Evolutionary conservation across 2,329 filamentous ascomycete species (phyloP).

Genomic region (Furcasterigmium furcatum): DNA sequence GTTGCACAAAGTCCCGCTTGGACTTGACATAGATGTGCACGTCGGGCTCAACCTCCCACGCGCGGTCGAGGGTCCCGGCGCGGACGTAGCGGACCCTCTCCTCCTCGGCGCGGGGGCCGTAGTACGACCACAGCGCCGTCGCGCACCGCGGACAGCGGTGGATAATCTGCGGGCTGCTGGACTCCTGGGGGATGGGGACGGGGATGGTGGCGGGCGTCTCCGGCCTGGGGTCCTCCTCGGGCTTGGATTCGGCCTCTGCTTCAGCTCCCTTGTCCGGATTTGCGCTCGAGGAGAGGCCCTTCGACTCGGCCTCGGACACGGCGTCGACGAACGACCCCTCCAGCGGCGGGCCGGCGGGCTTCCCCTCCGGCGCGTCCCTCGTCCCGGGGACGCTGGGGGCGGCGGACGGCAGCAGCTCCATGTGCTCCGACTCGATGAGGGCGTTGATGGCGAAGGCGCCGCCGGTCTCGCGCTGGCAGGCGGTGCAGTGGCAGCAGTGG

Average conservation of each 20-base stretch:
- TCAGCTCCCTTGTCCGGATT: too few relatives aligned
- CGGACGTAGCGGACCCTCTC: constrained; percentile 31
- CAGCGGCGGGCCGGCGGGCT: constrained; percentile 4
- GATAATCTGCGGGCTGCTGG: constrained; percentile 35
- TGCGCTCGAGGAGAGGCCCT: too few relatives aligned
- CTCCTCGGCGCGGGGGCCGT: constrained; percentile 23
- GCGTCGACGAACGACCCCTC: not conserved
- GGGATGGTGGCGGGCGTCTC: constrained; percentile 10
- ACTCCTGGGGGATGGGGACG: constrained; percentile 31
- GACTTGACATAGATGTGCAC: constrained; percentile 39
- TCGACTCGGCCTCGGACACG: too few relatives aligned
- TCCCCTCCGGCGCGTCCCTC: constrained; percentile 7
- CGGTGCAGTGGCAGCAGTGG: constrained; percentile 44
- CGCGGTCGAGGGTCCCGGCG: constrained; percentile 39
- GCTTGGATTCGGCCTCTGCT: not conserved
- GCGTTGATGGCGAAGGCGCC: constrained; percentile 35
- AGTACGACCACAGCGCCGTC: constrained; percentile 37
- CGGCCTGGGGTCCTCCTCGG: not conserved
- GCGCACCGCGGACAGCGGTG: constrained; percentile 39
- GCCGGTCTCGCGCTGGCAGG: constrained; percentile 42
- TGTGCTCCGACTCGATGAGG: constrained; percentile 32
- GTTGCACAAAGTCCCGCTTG: constrained; percentile 32
- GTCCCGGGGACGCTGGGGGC: constrained; percentile 16
- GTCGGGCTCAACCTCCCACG: constrained; percentile 34
- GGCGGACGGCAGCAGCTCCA: constrained; percentile 25